Evolutionary conservation across 345 rosid species (phyloP).

Genomic region (Eucalyptus marginata): DNA sequence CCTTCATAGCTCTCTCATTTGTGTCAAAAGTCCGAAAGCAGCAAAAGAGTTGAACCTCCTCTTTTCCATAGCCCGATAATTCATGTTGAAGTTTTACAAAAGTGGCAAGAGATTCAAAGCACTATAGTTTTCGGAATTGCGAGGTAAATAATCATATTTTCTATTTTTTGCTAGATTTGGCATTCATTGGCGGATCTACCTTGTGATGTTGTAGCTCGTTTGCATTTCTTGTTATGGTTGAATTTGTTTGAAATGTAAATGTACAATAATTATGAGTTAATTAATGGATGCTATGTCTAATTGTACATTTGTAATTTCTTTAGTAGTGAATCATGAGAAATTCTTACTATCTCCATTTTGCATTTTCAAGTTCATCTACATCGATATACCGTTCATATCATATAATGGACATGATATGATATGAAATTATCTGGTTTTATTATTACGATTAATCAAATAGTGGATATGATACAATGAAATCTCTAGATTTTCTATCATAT

Average conservation of each 20-base stretch:
- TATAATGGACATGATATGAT: not conserved
- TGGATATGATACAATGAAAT: too few relatives aligned
- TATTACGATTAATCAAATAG: not conserved
- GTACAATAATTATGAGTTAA: not conserved
- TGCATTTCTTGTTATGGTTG: not conserved
- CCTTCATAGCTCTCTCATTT: not conserved
- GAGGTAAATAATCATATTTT: not conserved
- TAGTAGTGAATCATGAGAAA: not conserved
- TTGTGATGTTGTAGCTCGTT: not conserved
- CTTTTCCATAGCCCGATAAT: not conserved
- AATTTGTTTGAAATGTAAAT: not conserved
- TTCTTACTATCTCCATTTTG: not conserved
- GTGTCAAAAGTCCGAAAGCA: not conserved
- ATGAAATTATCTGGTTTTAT: not conserved
- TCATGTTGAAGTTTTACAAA: not conserved
- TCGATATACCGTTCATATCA: not conserved
- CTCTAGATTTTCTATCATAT: too few relatives aligned
- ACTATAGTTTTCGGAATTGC: not conserved
- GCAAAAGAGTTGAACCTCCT: not conserved
- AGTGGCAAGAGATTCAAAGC: not conserved
- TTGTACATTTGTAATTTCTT: not conserved
- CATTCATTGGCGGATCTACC: not conserved
- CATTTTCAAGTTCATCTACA: not conserved
- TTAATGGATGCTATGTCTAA: not conserved
- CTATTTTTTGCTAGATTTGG: not conserved